These are phyloP conservation scores for Calonectria montana DNA, from an alignment of 2,329 filamentous ascomycete species.

Conservation along the genomic window DNA sequence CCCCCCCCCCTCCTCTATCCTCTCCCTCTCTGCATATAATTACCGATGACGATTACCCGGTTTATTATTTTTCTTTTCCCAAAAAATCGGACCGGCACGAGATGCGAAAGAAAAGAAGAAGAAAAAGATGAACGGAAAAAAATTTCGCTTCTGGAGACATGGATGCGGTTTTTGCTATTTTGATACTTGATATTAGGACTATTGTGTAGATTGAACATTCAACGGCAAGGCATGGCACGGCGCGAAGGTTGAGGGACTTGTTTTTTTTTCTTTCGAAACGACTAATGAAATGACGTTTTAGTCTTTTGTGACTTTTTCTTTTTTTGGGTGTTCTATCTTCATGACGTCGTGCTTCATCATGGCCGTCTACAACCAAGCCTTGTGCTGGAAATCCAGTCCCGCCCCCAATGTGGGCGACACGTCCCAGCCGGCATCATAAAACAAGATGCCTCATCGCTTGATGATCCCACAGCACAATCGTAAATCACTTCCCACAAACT, in stretches of 20 bases:
- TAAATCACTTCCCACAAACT: conserved; percentile 10
- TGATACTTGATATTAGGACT: neutral
- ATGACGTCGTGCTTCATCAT: conserved; percentile 11
- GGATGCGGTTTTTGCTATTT: neutral
- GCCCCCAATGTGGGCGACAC: neutral
- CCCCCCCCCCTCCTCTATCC: neutral
- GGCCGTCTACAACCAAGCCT: neutral
- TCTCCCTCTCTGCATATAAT: neutral
- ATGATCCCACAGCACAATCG: conserved; percentile 14
- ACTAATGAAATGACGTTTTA: conserved; percentile 6
- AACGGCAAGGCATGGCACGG: conserved; percentile 11
- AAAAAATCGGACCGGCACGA: neutral
- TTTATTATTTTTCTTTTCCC: neutral
- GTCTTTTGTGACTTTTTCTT: neutral
- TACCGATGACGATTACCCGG: neutral
- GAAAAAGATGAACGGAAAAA: neutral
- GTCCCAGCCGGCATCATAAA: neutral
- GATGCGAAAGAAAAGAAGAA: neutral
- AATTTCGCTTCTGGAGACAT: neutral
- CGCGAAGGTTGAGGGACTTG: conserved; percentile 13
- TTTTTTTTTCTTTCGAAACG: neutral
- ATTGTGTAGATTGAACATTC: conserved; percentile 19
- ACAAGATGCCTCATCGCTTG: conserved; percentile 23
- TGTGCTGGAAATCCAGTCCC: conserved; percentile 1
- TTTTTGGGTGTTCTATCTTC: conserved; percentile 10